phyloP scores from a whole-genome alignment of 371 early-diverging fungal genomes.

The Actinomortierella wolfii region DNA sequence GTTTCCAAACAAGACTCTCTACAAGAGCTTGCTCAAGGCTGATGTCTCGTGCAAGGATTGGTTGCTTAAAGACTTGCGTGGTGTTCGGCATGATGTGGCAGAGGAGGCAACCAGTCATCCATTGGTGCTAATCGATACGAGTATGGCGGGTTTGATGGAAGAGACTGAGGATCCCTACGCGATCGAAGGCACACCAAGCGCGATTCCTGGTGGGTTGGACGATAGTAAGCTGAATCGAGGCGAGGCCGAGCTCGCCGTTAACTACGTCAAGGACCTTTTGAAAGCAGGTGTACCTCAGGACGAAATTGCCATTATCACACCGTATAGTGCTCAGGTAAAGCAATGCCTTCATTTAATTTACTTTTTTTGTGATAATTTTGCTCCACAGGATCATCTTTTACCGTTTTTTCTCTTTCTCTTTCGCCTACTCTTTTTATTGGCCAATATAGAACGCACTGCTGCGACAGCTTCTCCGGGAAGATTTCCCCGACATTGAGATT shows the following conservation, averaged over 20 bases:
- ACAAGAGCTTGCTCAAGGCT: conserved; percentile 67
- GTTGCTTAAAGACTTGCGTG: conserved; percentile 66
- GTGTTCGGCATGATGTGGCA: conserved; percentile 46
- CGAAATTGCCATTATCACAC: conserved; percentile 87
- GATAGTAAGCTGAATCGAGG: conserved; percentile 74
- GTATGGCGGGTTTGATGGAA: conserved; percentile 68
- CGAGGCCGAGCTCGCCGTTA: conserved; percentile 71
- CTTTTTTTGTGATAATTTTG: too few species aligned
- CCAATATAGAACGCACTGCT: conserved; percentile 39
- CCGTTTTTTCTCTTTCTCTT: not conserved
- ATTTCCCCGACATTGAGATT: conserved; percentile 69
- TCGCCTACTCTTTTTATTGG: conserved; percentile 1
- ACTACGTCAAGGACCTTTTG: conserved; percentile 66
- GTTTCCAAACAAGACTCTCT: conserved; percentile 72
- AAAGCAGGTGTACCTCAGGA: conserved; percentile 63
- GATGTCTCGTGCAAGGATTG: conserved; percentile 69
- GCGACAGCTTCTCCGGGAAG: conserved; percentile 43
- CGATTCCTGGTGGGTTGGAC: conserved; percentile 32
- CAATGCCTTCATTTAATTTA: too few species aligned
- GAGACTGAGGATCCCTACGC: conserved; percentile 50
- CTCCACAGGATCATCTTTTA: too few species aligned
- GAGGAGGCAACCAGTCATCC: conserved; percentile 55
- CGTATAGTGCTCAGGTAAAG: conserved; percentile 83
- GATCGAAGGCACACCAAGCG: conserved; percentile 13
- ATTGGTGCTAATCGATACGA: conserved; percentile 79